Base-by-base conservation (phyloP, 495 filamentous ascomycete species). In the Neurospora sublineolata region DNA sequence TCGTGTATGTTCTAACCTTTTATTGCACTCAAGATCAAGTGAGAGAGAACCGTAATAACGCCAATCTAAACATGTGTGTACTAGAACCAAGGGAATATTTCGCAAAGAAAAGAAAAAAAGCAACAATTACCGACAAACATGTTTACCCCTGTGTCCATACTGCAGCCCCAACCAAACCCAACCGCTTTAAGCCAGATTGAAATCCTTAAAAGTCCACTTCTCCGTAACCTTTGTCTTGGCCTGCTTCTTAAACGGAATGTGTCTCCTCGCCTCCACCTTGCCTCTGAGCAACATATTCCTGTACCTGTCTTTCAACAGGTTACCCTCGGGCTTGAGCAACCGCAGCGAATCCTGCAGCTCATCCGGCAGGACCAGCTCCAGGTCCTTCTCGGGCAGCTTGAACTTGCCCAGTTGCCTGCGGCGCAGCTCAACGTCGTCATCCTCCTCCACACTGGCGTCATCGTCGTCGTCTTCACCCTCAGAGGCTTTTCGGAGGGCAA, bases 191-290 rank as follows among this genome's bases (percentile, higher is more conserved):
- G 3, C 3, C 39, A 41, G 39, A 41, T 1, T 73, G 39, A 97
- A 98, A 80, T 99, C 95, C 84, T 98, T 98, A 79, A 94, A 92
- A 69, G 89, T 86, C 95, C 95, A 99, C 82, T 97, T 98, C 87
- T 97, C 96, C 18, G 93, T 97, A 33, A 89, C 78, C 79, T 89
- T 90, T 76, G 82, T 89, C 86, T 89, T 92, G 72, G 87, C 84
- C 82, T 94, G 92, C 85, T 91, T 94, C 72, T 84, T 84, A 82
- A 94, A 93, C 44, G 88, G 85, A 70, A 95, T 86, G 11, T 89
- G 88, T 79, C 89, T 91, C 76, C 95, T 84, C 27, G 87, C 85
- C 83, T 99, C 95, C 69, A 98, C 80, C 82, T 95, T 97, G 68
- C 95, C 96, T 72, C 92, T 85, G 37, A 98, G 87, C 52, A 97